Base-by-base conservation (phyloP, 2,329 filamentous ascomycete species). In the Penicillium brevicompactum region DNA sequence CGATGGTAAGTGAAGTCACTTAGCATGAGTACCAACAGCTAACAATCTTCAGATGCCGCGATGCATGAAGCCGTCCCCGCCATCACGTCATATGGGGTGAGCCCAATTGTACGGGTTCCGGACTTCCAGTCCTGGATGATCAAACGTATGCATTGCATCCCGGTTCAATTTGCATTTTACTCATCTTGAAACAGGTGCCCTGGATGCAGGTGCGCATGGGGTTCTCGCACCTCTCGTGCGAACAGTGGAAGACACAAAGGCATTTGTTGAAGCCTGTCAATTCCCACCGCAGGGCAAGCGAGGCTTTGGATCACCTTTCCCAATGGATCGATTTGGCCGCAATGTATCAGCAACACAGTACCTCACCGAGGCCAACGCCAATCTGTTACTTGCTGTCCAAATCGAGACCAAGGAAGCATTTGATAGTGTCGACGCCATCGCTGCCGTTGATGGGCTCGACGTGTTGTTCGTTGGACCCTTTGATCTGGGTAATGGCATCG, bases 51-150 rank as follows among this genome's bases (percentile, higher is more conserved):
- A 69, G 67, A 69, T 45, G 63, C 56, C 40, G 72, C 77, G 57
- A 84, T 84, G 82, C 81, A 83, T 60, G 80, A 83, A 66, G 77
- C 79, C 46, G 80, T 84, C 10, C 79, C 78, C 40, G 77, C 76
- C 8, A 73, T 79, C 58, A 72, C 75, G 9, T 67, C 70, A 16
- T 70, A 68, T 44, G 74, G 75, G 21, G 74, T 75, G 37, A 78
- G 75, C 56, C 76, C 76, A 1, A 72, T 80, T 50, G 76, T 80
- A 18, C 69, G 73, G 49, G 80, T 86, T 41, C 76, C 81, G 13
- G 81, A 81, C 24, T 83, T 83, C 53, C 82, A 86, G 70, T 76
- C 79, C 46, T 85, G 82, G 83, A 84, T 85, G 82, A 82, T 86
- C 55, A 86, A 86, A 67, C 74, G 83, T 77, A 67, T 55, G 72